Evolutionary conservation across 179 eudicot genomes (phyloP), one percentile per base, ranked within the genome.

Genomic region (Spergularia azorica): DNA sequence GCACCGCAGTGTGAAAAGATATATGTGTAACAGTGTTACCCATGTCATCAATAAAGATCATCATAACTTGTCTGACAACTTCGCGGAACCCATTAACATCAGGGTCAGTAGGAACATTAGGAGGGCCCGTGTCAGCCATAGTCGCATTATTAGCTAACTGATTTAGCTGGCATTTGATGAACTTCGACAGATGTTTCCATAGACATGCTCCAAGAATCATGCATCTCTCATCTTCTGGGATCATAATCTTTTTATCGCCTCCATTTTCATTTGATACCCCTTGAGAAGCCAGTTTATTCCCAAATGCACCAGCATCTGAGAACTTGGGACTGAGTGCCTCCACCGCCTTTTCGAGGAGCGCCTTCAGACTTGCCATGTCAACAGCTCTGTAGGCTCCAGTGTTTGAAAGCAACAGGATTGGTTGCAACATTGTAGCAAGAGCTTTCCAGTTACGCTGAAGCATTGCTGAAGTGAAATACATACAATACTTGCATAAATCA

Each of bases 381-480:
- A 80, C 57, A 60, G 85, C 90, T 76, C 57, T 68, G 63, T 78
- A 38, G 71, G 64, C 61, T 72, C 75, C 93, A 79, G 75, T 77
- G 56, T 71, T 39, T 77, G 60, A 84, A 64, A 80, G 74, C 61
- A 51, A 67, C 74, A 85, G 75, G 63, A 86, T 76, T 74, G 97
- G 87, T 72, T 79, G 88, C 71, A 86, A 67, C 77, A 88, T 58
- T 56, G 83, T 43, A 76, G 81, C 46, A 80, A 93, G 89, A 71
- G 81, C 90, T 82, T 83, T 81, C 41, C 67, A 62, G 79, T 93
- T 79, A 78, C 77, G 80, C 20, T 86, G 90, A 79, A 87, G 84
- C 86, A 88, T 82, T 77, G 97, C 90, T 71, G 92, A 89, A 80
- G 94, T 87, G 70, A 93, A 86, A 81, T 79, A 87, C 79, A 86